phyloP scores from a whole-genome alignment of 164 flowering plant genomes.

The Tinospora cordifolia region DNA sequence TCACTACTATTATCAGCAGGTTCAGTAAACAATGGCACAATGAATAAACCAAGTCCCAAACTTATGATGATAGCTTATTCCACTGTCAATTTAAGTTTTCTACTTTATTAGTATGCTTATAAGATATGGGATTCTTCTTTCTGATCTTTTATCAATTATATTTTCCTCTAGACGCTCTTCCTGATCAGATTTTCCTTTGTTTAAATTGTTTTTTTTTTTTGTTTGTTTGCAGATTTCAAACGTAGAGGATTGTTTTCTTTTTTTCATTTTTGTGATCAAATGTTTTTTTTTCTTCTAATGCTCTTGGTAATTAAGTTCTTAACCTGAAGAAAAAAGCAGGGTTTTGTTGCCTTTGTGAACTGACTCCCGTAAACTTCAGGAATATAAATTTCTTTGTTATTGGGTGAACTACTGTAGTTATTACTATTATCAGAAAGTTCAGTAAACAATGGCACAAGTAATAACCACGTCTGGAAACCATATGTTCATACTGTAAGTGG shows the following conservation, averaged over 20 bases:
- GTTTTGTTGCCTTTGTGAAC: constrained; percentile 16
- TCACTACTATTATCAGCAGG: constrained; percentile 26
- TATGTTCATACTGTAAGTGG: no score
- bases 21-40: constrained; percentile 46
- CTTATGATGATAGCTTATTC: no score
- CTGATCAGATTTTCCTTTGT: no score
- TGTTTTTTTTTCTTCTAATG: neutral
- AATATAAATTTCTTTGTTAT: constrained; percentile 17
- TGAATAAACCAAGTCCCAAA: neutral
- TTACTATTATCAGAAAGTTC: constrained; percentile 17
- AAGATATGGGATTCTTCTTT: no score
- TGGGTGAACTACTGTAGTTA: constrained; percentile 27
- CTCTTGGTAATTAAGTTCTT: neutral
- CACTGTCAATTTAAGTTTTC: no score
- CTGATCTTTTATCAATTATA: no score
- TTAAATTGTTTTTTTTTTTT: no score
- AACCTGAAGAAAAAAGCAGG: constrained; percentile 25
- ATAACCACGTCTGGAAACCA: neutral
- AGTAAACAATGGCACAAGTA: constrained; percentile 22
- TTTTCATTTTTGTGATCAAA: neutral
- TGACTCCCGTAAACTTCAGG: constrained; percentile 16
- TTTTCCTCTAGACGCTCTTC: no score
- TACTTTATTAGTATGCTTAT: no score
- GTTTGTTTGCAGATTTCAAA: neutral
- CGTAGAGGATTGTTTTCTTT: neutral